Percentiles rank a stretch among this genome's conserved stretches.
These are phyloP conservation scores for Mycosarcoma mackinlayi DNA, from an alignment of 1,284 basidiomycete species.

Conservation along the genomic window DNA sequence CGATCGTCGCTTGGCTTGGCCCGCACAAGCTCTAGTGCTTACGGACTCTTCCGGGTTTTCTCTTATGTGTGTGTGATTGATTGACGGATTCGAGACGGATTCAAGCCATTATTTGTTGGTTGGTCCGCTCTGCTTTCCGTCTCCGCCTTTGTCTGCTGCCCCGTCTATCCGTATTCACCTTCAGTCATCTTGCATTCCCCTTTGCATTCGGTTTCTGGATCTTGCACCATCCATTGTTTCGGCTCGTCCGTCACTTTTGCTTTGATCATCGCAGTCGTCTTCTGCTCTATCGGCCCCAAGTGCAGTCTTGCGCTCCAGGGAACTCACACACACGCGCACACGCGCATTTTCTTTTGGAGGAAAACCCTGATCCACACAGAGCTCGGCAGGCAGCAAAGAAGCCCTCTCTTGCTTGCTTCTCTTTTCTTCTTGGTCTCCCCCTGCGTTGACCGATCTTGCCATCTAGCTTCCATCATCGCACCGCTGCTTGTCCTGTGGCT, in stretches of 20 bases:
- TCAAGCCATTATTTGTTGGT: not conserved
- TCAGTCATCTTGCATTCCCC: constrained; percentile 34
- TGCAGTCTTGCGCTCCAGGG: no score
- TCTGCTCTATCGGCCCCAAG: constrained; percentile 11
- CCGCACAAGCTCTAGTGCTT: no score
- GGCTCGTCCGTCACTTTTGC: not conserved
- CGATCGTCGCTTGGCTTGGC: no score
- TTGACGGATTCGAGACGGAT: no score
- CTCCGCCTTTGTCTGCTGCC: not conserved
- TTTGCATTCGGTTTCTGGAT: not conserved
- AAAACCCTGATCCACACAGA: constrained; percentile 8
- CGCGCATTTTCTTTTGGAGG: not conserved
- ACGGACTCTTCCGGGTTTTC: no score
- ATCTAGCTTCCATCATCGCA: constrained; percentile 34
- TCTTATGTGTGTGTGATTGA: no score
- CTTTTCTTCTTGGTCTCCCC: constrained; percentile 3
- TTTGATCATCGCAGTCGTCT: constrained; percentile 21
- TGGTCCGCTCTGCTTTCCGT: not conserved
- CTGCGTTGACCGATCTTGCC: constrained; percentile 10
- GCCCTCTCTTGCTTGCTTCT: not conserved
- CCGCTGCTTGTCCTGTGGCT: constrained; percentile 10
- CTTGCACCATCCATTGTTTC: not conserved
- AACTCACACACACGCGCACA: not conserved
- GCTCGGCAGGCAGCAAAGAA: constrained; percentile 1
- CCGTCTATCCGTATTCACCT: constrained; percentile 5